Base-by-base conservation (phyloP, 768 basidiomycete species). In the Boletus rubescentipes region DNA sequence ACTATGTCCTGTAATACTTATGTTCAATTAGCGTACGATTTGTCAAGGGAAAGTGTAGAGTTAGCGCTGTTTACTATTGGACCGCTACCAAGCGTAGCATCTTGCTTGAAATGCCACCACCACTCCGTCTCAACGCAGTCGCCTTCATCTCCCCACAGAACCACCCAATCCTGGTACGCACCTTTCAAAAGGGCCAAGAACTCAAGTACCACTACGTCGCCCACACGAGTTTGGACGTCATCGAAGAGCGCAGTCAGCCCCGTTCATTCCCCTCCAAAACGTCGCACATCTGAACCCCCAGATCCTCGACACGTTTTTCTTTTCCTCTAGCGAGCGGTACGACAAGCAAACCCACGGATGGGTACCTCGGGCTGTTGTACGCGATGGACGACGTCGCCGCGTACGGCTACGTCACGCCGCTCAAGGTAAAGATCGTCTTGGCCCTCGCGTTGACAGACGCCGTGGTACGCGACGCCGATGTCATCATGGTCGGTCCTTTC, bases 361-460 rank as follows among this genome's bases (percentile, higher is more conserved):
- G 87, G 66, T 96, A 94, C 65, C 79, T 93, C 35, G 93, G 92
- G 6, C 75, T 95, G 51, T 72, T 96, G 23, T 93, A 91, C 68
- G 80, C 87, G n/a, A 87, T 95, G 79, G 93, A 96, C 71, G 93
- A 95, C 61, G 87, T 91, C 46, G 92, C 91, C 2, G 90, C 93
- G 36, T 95, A 95, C 69, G 93, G 93, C 37, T 96, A 93, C 71
- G 82, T 93, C 46, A 93, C 91, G 10, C 91, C 93, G 12, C 75
- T 91, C 56, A 91, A 88, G 65, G 79, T 93, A 63, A 94, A 93
- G 75, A 92, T 96, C 62, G 80, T 96, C 53, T 66, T 95, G 48
- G 87, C 86, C 1, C 71, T 95, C 46, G 85, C 89, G 9, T 72
- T 94, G 58, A 84, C 89, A 9, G 93, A 96, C 65, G 78, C 88